These are phyloP conservation scores for Bimuria novae-zelandiae DNA, from an alignment of 2,329 filamentous ascomycete genomes.

Conservation along the genomic window DNA sequence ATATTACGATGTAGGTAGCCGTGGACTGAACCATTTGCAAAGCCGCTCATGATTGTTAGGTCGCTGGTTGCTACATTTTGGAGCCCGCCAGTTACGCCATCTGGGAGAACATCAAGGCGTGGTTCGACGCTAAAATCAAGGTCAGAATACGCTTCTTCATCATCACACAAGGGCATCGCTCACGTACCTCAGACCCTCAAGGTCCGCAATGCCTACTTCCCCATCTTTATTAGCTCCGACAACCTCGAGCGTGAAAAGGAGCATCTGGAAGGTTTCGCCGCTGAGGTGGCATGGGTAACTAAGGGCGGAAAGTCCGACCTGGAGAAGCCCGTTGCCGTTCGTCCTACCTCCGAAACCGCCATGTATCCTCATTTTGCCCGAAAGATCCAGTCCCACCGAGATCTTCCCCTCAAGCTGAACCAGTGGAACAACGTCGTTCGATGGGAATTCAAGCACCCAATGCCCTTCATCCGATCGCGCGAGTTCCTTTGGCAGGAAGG, in stretches of 20 bases:
- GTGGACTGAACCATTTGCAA: neutral
- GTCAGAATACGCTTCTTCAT: neutral
- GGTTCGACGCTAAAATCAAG: slow-evolving; percentile 74
- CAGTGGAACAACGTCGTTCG: slow-evolving; percentile 97
- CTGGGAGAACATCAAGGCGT: slow-evolving; percentile 68
- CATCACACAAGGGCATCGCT: neutral
- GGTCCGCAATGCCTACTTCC: slow-evolving; percentile 95
- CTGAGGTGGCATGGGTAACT: slow-evolving; percentile 87
- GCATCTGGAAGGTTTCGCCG: slow-evolving; percentile 96
- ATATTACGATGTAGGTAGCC: slow-evolving; percentile 91
- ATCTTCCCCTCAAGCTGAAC: slow-evolving; percentile 91
- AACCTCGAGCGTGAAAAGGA: slow-evolving; percentile 88
- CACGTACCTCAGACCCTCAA: slow-evolving; percentile 63
- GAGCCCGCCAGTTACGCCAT: slow-evolving; percentile 71
- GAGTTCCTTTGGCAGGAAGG: slow-evolving; percentile 99
- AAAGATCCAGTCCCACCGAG: slow-evolving; percentile 95
- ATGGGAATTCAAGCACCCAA: slow-evolving; percentile 91
- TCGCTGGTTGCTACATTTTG: slow-evolving; percentile 37
- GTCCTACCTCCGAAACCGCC: slow-evolving; percentile 73
- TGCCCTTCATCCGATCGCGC: slow-evolving; percentile 79
- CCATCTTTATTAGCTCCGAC: slow-evolving; percentile 82
- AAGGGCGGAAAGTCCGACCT: slow-evolving; percentile 91
- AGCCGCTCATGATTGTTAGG: slow-evolving; percentile 19
- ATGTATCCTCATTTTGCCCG: slow-evolving; percentile 97
- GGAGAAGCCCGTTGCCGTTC: slow-evolving; percentile 76